Conservation (phyloP, 179 eudicot genomes). For the Silene coronaria region DNA sequence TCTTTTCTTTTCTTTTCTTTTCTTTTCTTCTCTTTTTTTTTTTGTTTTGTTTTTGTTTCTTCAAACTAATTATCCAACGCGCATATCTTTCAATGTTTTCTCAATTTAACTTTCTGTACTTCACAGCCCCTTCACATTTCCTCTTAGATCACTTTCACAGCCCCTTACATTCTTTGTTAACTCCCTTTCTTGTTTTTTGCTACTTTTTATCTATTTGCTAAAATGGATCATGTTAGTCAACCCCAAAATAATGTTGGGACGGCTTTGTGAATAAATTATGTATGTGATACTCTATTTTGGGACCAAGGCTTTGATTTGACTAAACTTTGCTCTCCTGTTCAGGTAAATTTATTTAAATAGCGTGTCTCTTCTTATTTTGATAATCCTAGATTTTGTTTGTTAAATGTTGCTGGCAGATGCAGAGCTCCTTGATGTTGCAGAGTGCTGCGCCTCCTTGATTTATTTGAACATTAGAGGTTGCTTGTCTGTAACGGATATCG, state of each 20-base stretch:
- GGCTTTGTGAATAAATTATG: too few species aligned
- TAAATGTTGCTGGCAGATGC: constrained; percentile 46
- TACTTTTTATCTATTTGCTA: too few species aligned
- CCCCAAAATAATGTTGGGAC: background rate
- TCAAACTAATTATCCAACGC: background rate
- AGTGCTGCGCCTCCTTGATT: constrained; percentile 44
- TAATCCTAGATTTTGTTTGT: constrained; percentile 7
- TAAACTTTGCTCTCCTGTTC: background rate
- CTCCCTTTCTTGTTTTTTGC: background rate
- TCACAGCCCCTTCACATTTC: background rate
- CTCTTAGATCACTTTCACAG: background rate
- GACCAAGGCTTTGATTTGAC: background rate
- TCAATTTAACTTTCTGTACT: background rate
- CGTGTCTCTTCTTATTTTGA: background rate
- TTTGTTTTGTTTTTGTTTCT: background rate
- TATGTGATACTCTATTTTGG: too few species aligned
- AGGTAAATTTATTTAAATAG: background rate
- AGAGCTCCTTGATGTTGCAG: constrained; percentile 53
- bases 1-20: background rate
- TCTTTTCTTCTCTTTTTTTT: too few species aligned
- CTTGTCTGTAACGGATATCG: constrained; percentile 61
- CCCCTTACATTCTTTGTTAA: too few species aligned
- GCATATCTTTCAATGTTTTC: background rate
- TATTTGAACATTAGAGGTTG: constrained; percentile 72
- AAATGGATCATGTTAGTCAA: background rate